Evolutionary conservation across 2,329 filamentous ascomycete species (phyloP), one percentile per base, ranked within the genome.

Genomic region (Epichloe gansuensis): DNA sequence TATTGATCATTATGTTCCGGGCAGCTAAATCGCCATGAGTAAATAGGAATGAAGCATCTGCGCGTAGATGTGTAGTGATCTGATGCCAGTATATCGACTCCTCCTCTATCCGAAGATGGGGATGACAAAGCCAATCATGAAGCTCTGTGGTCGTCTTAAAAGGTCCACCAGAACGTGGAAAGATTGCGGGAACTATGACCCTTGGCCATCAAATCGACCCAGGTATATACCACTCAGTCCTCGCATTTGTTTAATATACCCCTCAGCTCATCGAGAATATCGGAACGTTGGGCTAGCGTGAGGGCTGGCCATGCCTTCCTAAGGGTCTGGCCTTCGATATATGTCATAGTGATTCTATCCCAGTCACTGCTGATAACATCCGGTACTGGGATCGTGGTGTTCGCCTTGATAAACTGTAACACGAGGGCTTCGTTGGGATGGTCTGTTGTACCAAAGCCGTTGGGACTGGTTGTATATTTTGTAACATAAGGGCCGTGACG

Each of bases 261-360:
- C 46, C 34, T 17, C 17, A 47, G 34, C 28, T 25, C n/a, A 9
- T 6, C 5, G 4, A 34, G 45, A 28, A 21, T 46, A n/a, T 17
- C 4, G n/a, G 31, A 31, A 34, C 31, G 31, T 5, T 37, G 2
- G 28, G n/a, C 31, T 5, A 31, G 25, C 15, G 31, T 8, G 13
- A 47, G 25, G 2, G 31, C 2, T n/a, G 17, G 34, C 34, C 11
- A 38, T 8, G 34, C 45, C 15, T 61, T 42, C 41, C 57, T 38
- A 28, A 62, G 52, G 21, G 60, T 60, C 15, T 62, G 56, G 1
- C 63, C 62, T 15, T 61, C 54, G 2, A 65, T 43, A n/a, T 59
- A 60, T 44, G 59, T 54, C 63, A 62, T 58, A 2, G 59, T 61
- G 9, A 65, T 54, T 38, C 61, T 61, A 48, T 63, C 60, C 58